Percentiles rank a stretch among this genome's conserved stretches.
Evolutionary conservation across 805 yeast genomes (phyloP).

Genomic region (Kurtzmaniella cleridarum): DNA sequence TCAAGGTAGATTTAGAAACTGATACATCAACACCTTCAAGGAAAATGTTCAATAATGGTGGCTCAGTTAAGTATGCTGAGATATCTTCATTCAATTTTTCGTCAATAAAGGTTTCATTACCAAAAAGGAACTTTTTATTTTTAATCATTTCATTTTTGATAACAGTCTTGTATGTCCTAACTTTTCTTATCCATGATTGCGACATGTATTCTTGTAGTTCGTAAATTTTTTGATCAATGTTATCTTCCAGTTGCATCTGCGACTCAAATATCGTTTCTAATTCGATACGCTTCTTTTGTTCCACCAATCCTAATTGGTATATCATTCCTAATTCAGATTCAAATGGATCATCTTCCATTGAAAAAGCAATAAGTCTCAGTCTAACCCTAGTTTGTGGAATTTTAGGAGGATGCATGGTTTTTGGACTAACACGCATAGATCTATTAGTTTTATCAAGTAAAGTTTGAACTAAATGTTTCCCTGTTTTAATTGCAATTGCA

Average conservation of each 20-base stretch:
- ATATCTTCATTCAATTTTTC: slow-evolving; percentile 18
- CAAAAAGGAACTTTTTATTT: slow-evolving; percentile 30
- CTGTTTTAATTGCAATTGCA: slow-evolving; percentile 26
- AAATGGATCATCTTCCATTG: slow-evolving; percentile 42
- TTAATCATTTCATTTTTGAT: slow-evolving; percentile 35
- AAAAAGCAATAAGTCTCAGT: slow-evolving; percentile 22
- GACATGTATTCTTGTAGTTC: slow-evolving; percentile 45
- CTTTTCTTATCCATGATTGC: slow-evolving; percentile 66
- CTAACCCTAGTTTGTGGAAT: slow-evolving; percentile 25
- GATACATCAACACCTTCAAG: slow-evolving; percentile 31
- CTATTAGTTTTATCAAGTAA: slow-evolving; percentile 11
- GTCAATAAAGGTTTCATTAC: slow-evolving; percentile 21
- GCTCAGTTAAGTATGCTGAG: slow-evolving; percentile 23
- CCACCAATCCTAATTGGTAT: slow-evolving; percentile 35
- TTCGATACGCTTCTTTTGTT: slow-evolving; percentile 35
- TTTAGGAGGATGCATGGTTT: slow-evolving; percentile 20
- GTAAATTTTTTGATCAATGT: slow-evolving; percentile 11
- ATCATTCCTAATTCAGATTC: slow-evolving; percentile 37
- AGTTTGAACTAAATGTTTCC: slow-evolving; percentile 27
- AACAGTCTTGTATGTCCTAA: slow-evolving; percentile 39
- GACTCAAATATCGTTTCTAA: slow-evolving; percentile 19
- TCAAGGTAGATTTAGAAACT: too few relatives aligned
- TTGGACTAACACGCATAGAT: slow-evolving; percentile 23
- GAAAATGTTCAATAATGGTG: slow-evolving; percentile 31
- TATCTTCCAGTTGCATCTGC: slow-evolving; percentile 2